phyloP scores from a whole-genome alignment of 129 eudicot genomes.

The Helianthus tuberosus region DNA sequence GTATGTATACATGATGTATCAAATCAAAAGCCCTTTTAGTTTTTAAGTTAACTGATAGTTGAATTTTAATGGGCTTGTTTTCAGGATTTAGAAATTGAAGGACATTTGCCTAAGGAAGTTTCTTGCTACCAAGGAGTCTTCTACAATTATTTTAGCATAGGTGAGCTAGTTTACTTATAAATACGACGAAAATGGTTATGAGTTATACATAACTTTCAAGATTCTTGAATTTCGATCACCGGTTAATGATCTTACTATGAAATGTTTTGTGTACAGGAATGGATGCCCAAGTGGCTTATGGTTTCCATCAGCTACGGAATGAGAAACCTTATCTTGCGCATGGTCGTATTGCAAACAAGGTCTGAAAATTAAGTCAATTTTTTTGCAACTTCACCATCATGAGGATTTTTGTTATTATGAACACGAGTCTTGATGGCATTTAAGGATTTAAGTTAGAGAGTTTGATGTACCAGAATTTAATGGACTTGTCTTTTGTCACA shows the following conservation, averaged over 20 bases:
- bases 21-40: neutral
- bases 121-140: slow-evolving; percentile 84
- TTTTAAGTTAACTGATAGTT: neutral
- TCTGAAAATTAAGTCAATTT: slow-evolving; percentile 16
- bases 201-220: slow-evolving; percentile 1
- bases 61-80: slow-evolving; percentile 19
- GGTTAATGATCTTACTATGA: slow-evolving; percentile 10
- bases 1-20: neutral
- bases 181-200: neutral
- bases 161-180: slow-evolving; percentile 34
- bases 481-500: slow-evolving; percentile 23
- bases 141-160: slow-evolving; percentile 93
- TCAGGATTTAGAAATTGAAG: slow-evolving; percentile 66
- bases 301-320: slow-evolving; percentile 84
- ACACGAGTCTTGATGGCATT: neutral
- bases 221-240: neutral
- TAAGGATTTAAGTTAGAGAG: neutral
- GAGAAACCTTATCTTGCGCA: slow-evolving; percentile 93
- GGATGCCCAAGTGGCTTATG: slow-evolving; percentile 98
- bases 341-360: slow-evolving; percentile 94
- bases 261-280: slow-evolving; percentile 54
- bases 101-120: slow-evolving; percentile 58
- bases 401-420: neutral
- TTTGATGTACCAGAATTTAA: neutral
- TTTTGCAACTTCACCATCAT: neutral